Base-by-base conservation (phyloP, 2,329 filamentous ascomycete genomes). In the Fusarium ambrosium region DNA sequence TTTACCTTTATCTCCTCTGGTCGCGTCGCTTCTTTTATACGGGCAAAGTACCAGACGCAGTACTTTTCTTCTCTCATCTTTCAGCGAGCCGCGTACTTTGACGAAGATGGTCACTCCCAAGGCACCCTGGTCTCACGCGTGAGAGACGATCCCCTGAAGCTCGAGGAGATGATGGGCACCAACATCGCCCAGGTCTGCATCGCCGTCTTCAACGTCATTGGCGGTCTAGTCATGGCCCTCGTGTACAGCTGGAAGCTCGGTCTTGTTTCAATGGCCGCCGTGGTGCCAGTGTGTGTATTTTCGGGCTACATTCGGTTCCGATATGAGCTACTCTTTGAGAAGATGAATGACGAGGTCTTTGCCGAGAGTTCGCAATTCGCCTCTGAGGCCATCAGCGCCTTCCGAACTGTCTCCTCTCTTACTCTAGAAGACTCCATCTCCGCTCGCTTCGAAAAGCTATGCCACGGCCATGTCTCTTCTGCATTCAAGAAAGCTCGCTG, bases 191-290 rank as follows among this genome's bases (percentile, higher is more conserved):
- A 93, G 72, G 87, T 90, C 3, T 86, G 86, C 68, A 89, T 92
- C 20, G 90, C 92, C 9, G 78, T 92, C 27, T 92, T 94, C 79
- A 92, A 89, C 60, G 82, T 95, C 4, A 77, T 90, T 10, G 93
- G 92, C 0, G 90, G 89, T 10, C 82, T 94, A 13, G 84, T 87
- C 45, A 92, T 95, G 62, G 87, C 92, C 1, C 95, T 94, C 76
- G 85, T 88, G 5, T 94, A 92, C 79, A 92, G 92, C 2, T 95
- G 94, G 93, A 95, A 95, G 80, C 86, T 96, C 7, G 90, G 91
- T 0, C 83, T 95, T 0, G 91, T 95, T 0, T 88, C 89, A 0
- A 84, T 91, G 10, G 92, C 90, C 75, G 89, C 92, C 10, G 87
- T 88, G 7, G 81, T 89, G 60, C 89, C 89, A 0, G 78, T 90